Evolutionary conservation across 2,329 filamentous ascomycete species (phyloP), one percentile per base, ranked within the genome.

Genomic region (Sarocladiaceae sp.): DNA sequence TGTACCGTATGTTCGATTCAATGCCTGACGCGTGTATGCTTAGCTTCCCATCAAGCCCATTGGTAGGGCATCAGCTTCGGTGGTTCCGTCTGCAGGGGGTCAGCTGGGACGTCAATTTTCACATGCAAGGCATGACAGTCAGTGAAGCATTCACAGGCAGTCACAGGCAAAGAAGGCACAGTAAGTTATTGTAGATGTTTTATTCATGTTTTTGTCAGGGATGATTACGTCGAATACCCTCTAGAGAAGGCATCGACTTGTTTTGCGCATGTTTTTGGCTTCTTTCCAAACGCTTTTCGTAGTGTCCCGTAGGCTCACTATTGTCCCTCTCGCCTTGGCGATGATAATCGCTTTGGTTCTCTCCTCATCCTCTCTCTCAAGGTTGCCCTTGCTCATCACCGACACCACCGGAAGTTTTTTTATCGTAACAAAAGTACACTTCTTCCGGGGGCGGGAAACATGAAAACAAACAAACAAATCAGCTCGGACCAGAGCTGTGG

Each of bases 401-500:
- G 7, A 20, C 37, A 4, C 8, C 37, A 4, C 37, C 37, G 7
- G 40, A 26, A 44, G 23, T 46, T 29, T 48, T 33, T 23, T 42
- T 26, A 28, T 29, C n/a, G 22, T 17, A 12, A 28, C 20, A 31
- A 17, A 20, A 48, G 44, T 31, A 33, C 28, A 48, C 26, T 31
- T 29, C 22, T 15, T 22, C 13, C 40, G 13, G 22, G 40, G 25
- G 23, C 13, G 10, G 20, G 44, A 18, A 48, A 33, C 44, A 33
- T 48, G 44, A 48, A 48, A 48, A 20, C 12, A 48, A 33, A 33
- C 5, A 48, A 29, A 33, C 44, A 48, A 31, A 12, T 31, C 44
- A 48, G 44, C 44, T 48, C 44, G 26, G 31, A 48, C 44, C 44
- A 48, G 44, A 48, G 44, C 44, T 28, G 44, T 48, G 44, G 44